Evolutionary conservation across 352 stramenopile species (phyloP), one percentile per base, ranked within the genome.

Genomic region (Phytopythium kandeliae): DNA sequence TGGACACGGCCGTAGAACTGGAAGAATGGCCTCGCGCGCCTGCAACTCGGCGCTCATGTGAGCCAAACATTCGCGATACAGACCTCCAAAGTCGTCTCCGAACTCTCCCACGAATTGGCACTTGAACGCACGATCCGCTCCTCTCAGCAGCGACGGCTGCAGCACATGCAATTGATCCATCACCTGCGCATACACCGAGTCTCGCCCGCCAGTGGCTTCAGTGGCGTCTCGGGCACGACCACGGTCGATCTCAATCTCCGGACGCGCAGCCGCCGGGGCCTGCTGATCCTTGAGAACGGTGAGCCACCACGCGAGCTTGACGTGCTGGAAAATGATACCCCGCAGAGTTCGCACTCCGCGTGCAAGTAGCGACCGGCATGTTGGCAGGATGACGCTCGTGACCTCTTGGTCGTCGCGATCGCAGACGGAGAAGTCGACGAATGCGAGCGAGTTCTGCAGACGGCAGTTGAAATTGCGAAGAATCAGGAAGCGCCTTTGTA

Each of bases 41-140:
- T 97, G 87, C 13, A 96, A 58, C 57, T 96, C 86, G 0, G 77
- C 81, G 54, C 86, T 94, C 58, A 96, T 86, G 53, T 95, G 82
- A 21, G 85, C 85, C 16, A 96, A 71, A 25, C 82, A 94, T 48
- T 97, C 89, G 33, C 89, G 85, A 63, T 96, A 97, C 19, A 95
- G 60, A 0, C 89, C 89, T 17, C 87, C 89, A 59, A 95, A 95
- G 48, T 97, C 89, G 43, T 97, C 85, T 4, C 83, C 86, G 60
- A 92, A 94, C 59, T 97, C 87, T 3, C 87, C 89, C 3, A 95
- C 85, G 44, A 96, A 96, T 51, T 96, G 80, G 48, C 82, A 95
- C 58, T 96, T 95, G 67, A 97, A 97, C 13, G 93, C 74, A 25
- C 92, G 85, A 21, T 95, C 88, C 3, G 77, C 68, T 1, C 86